Base-by-base conservation (phyloP, 2,329 filamentous ascomycete genomes). In the Penicillium paneum region DNA sequence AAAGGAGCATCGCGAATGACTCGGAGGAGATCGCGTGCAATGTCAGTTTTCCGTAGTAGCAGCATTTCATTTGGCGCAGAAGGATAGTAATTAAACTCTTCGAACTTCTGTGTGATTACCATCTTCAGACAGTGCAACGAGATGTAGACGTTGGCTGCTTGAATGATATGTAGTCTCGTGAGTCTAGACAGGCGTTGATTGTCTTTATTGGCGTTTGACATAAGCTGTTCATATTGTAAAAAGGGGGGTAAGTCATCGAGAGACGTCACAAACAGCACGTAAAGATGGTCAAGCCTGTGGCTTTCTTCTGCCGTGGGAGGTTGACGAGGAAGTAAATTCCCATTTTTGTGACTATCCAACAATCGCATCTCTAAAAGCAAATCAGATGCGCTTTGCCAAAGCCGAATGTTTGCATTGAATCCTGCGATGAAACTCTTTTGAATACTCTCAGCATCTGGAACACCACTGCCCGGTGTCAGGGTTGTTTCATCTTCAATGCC, bases 1-100 rank as follows among this genome's bases (percentile, higher is more conserved):
- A 77, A 78, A 0, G 76, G 76, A 2, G 74, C 70, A 40, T 74
- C 71, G 1, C 71, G 70, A 28, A 78, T 71, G 0, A 76, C 69
- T 0, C 70, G 64, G 13, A 78, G 36, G 70, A 78, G 75, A 40
- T 77, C 74, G 12, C 73, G 64, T 1, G 76, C 76, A 44, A 78
- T 77, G 43, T 78, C 76, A 0, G 75, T 77, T 55, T 75, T 75
- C 34, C 67, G 57, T 48, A 64, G 52, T 19, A 60, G 36, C 29
- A 58, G 35, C 32, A 62, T 55, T 35, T 60, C 60, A 15, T 54
- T 55, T 29, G 54, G 57, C 28, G 40, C 38, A 21, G 49, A 29
- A 17, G 45, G 50, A n/a, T 52, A 54, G 41, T 59, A 56, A 11
- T 54, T 40, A 10, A 61, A 28, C 17, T 64, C 63, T 45, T 65